Conservation (phyloP, 2,329 filamentous ascomycete species). For the Colletotrichum sp. region DNA sequence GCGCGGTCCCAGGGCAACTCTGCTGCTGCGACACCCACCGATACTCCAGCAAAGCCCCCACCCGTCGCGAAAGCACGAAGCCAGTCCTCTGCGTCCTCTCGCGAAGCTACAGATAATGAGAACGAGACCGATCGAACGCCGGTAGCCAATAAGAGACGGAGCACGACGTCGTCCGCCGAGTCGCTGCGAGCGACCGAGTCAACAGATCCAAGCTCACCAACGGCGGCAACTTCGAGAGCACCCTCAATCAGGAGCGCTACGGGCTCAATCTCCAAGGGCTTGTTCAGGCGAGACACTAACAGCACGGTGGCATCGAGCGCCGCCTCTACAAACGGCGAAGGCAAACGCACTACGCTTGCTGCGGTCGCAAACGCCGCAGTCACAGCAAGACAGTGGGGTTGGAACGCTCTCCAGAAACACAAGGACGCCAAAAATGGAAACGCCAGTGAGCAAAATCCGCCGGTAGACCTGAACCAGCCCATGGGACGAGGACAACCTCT, state of each 20-base stretch:
- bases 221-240: conserved; percentile 24
- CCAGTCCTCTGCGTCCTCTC: conserved; percentile 56
- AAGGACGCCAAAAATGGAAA: conserved; percentile 42
- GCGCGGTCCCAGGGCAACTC: conserved; percentile 63
- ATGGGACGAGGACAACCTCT: conserved; percentile 85
- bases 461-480: conserved; percentile 63
- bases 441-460: conserved; percentile 21
- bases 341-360: conserved; percentile 56
- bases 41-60: conserved; percentile 37
- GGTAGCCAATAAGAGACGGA: conserved; percentile 34
- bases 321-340: conserved; percentile 37
- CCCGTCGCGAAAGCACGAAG: conserved; percentile 46
- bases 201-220: conserved; percentile 29
- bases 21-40: conserved; percentile 49
- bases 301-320: conserved; percentile 35
- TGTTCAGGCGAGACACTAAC: conserved; percentile 45
- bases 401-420: conserved; percentile 59
- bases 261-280: conserved; percentile 40
- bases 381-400: conserved; percentile 64
- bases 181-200: conserved; percentile 35
- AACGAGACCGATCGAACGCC: conserved; percentile 33
- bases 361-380: conserved; percentile 61
- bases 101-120: conserved; percentile 46
- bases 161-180: conserved; percentile 42
- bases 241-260: conserved; percentile 45